Percentiles rank a stretch among this genome's conserved stretches.
Evolutionary conservation across 2,329 filamentous ascomycete species (phyloP).

Genomic region (Ophiostoma populinum): DNA sequence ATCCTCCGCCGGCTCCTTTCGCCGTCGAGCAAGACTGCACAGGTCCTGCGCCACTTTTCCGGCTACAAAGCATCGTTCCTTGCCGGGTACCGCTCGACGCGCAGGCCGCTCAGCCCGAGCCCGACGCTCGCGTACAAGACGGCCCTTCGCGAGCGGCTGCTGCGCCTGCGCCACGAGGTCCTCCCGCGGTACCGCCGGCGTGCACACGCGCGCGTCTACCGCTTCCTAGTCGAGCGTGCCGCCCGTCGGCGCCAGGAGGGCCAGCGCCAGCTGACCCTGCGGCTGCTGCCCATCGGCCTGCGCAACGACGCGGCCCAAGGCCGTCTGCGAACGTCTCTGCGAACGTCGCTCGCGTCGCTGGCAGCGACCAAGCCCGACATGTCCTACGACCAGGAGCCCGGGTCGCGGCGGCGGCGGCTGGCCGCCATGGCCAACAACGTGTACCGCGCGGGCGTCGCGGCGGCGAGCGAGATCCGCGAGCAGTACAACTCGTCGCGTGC

Average conservation of each 20-base stretch:
- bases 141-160: conserved; percentile 44
- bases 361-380: conserved; percentile 9
- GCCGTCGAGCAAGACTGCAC: background rate
- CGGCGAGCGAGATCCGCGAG: conserved; percentile 41
- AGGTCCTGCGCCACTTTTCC: conserved; percentile 1
- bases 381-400: conserved; percentile 34
- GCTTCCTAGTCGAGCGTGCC: conserved; percentile 51
- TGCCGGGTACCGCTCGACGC: conserved; percentile 1
- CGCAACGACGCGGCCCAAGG: too few species aligned
- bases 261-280: conserved; percentile 24
- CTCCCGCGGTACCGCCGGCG: conserved; percentile 53
- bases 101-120: background rate
- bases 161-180: conserved; percentile 56
- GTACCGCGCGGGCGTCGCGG: conserved; percentile 37
- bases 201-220: conserved; percentile 62
- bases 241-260: conserved; percentile 31
- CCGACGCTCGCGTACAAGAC: background rate
- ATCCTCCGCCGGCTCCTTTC: background rate
- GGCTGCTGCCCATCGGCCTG: conserved; percentile 28
- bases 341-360: too few species aligned
- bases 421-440: conserved; percentile 43
- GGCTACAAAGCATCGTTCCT: conserved; percentile 1
- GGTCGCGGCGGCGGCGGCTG: conserved; percentile 61
- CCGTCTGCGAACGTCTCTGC: too few species aligned
- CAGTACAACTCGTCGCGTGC: conserved; percentile 34